Evolutionary conservation across 1,284 basidiomycete species (phyloP), one percentile per base, ranked within the genome.

Genomic region (Sporisorium graminicola): DNA sequence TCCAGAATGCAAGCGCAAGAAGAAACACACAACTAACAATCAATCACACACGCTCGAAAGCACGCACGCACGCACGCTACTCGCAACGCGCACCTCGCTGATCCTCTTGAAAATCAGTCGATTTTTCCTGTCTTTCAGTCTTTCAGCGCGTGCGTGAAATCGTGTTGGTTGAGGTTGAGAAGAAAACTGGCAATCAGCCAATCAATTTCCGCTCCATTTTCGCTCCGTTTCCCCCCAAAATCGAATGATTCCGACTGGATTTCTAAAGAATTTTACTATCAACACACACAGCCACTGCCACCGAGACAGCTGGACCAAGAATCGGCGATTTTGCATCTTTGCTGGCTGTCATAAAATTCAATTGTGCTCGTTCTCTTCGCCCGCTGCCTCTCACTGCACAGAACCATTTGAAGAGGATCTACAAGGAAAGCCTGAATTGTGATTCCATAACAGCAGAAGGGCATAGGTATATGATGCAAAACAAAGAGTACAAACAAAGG

Each of bases 191-290:
- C 33, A 35, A 26, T 12, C 50, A 53, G 35, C 52, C 52, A 53
- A 53, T 52, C 50, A 37, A 35, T 52, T n/a, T 22, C 31, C 40
- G 40, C 40, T 43, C n/a, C n/a, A n/a, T n/a, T n/a, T n/a, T n/a
- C n/a, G n/a, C n/a, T 43, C 18, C 18, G 1, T 20, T 9, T 43
- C 18, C 13, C 18, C 27, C 22, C 20, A 53, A 52, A 53, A 53
- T 53, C 52, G 52, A 10, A 40, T 53, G 52, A 53, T 53, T 24
- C 24, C 18, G 29, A n/a, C 29, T 31, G 29, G 5, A 31, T 31
- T 31, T 31, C 29, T 10, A 31, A 31, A 31, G 5, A 9, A 22
- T 20, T 33, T 51, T 26, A 35, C 12, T 18, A 7, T 26, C 29
- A 5, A 5, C 5, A 31, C 29, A 5, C 29, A 31, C 29, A 31